Percentiles rank a stretch among this genome's conserved stretches.
Evolutionary conservation across 1,139 yeast genomes (phyloP).

Genomic region (Candida neerlandica): DNA sequence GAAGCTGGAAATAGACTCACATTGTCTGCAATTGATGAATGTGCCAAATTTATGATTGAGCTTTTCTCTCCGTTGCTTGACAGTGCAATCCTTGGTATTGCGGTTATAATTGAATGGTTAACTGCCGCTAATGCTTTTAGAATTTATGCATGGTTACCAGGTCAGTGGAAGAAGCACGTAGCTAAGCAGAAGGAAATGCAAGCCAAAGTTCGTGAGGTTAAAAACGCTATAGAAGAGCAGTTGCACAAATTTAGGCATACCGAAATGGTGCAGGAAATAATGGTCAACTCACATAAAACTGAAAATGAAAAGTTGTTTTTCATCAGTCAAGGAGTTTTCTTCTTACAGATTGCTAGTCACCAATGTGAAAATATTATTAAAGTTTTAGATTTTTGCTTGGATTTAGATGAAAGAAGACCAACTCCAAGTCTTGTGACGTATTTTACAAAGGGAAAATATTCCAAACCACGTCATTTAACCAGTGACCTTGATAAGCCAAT

Average conservation of each 20-base stretch:
- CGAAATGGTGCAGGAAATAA: conserved; percentile 18
- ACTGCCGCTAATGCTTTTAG: conserved; percentile 34
- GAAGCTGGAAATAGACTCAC: conserved; percentile 18
- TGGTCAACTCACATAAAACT: conserved; percentile 17
- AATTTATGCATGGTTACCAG: conserved; percentile 23
- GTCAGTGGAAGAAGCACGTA: conserved; percentile 16
- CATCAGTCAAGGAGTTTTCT: conserved; percentile 32
- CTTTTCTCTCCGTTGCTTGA: conserved; percentile 24
- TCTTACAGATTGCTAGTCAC: conserved; percentile 23
- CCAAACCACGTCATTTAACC: conserved; percentile 15
- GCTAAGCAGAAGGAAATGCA: conserved; percentile 22
- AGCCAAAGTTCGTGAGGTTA: conserved; percentile 19
- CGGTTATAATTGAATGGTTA: conserved; percentile 27
- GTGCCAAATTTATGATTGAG: conserved; percentile 22
- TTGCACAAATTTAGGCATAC: conserved; percentile 18
- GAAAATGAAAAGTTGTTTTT: conserved; percentile 33
- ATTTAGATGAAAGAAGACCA: conserved; percentile 31
- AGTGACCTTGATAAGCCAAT: conserved; percentile 15
- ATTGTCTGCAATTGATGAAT: conserved; percentile 28
- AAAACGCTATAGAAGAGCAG: conserved; percentile 12
- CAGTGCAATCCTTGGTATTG: conserved; percentile 22
- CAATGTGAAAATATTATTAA: conserved; percentile 20
- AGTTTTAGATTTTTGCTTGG: conserved; percentile 29
- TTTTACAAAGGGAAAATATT: conserved; percentile 22
- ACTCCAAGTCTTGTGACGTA: conserved; percentile 26